phyloP scores from a whole-genome alignment of 2,329 filamentous ascomycete genomes.

The Diaporthe humulicola region DNA sequence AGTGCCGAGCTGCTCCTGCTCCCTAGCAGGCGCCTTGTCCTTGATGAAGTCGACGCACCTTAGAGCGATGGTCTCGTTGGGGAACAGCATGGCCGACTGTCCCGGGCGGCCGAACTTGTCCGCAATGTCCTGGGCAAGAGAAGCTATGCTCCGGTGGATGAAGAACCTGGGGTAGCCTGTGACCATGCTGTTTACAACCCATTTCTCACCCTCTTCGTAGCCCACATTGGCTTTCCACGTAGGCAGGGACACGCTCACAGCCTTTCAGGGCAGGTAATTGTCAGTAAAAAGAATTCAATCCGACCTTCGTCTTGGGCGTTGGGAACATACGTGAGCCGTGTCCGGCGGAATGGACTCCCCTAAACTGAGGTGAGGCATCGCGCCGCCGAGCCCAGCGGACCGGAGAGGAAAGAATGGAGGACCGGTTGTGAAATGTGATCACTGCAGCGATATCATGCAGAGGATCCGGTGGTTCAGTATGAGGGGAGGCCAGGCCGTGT shows the following conservation, averaged over 20 bases:
- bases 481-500: not conserved
- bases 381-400: not conserved
- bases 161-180: slow-evolving; percentile 97
- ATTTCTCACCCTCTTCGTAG: slow-evolving; percentile 92
- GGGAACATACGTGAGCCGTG: slow-evolving; percentile 79
- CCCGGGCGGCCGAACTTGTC: slow-evolving; percentile 71
- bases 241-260: slow-evolving; percentile 94
- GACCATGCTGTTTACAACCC: slow-evolving; percentile 87
- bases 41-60: slow-evolving; percentile 82
- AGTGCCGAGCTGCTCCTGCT: slow-evolving; percentile 63
- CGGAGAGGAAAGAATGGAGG: not conserved
- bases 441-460: not conserved
- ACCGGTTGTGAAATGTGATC: not conserved
- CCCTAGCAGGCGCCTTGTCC: slow-evolving; percentile 66
- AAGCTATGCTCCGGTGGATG: slow-evolving; percentile 85
- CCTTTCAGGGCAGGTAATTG: slow-evolving; percentile 64
- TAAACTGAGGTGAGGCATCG: slow-evolving; percentile 65
- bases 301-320: not conserved
- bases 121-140: slow-evolving; percentile 78
- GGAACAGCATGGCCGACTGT: slow-evolving; percentile 85
- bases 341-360: slow-evolving; percentile 83
- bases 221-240: slow-evolving; percentile 93
- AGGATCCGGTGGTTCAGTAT: not conserved
- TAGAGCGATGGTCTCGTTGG: slow-evolving; percentile 76
- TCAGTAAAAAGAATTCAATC: not conserved